Percentiles rank a stretch among this genome's conserved stretches.
Evolutionary conservation across 2,329 filamentous ascomycete species (phyloP).

Genomic region (Talaromyces piceae): DNA sequence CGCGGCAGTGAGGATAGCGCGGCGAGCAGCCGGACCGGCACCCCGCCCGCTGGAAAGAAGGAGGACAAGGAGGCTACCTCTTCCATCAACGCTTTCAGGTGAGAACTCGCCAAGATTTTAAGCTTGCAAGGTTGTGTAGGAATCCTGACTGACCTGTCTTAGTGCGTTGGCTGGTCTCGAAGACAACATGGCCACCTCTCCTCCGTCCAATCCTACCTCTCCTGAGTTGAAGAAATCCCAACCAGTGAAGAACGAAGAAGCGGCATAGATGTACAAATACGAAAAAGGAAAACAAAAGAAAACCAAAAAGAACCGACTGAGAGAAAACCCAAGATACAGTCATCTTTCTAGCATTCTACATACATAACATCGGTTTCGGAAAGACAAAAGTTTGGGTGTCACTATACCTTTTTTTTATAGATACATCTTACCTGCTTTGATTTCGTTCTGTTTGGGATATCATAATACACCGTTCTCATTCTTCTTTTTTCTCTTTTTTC

Average conservation of each 20-base stretch:
- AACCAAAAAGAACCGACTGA: background rate
- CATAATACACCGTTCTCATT: background rate
- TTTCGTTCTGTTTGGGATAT: background rate
- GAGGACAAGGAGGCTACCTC: constrained; percentile 55
- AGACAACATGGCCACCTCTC: constrained; percentile 41
- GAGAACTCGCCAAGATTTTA: too few species aligned
- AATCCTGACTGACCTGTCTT: too few species aligned
- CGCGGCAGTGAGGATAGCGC: constrained; percentile 77
- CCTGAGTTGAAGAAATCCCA: constrained; percentile 41
- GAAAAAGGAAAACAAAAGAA: background rate
- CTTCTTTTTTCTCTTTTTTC: background rate
- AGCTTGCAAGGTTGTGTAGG: too few species aligned
- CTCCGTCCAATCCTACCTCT: constrained; percentile 42
- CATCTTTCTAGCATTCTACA: background rate
- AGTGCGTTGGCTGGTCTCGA: constrained; percentile 44
- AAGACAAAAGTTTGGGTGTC: constrained; percentile 14
- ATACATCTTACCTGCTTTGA: background rate
- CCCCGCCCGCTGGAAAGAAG: constrained; percentile 64
- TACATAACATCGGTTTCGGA: constrained; percentile 8
- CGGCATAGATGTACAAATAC: constrained; percentile 25
- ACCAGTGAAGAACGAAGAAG: constrained; percentile 33
- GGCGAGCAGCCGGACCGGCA: constrained; percentile 81
- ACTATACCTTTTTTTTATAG: constrained; percentile 7
- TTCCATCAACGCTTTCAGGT: constrained; percentile 91
- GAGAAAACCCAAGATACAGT: constrained; percentile 6